Evolutionary conservation across 2,329 filamentous ascomycete genomes (phyloP).

Genomic region (Didymella sp.): DNA sequence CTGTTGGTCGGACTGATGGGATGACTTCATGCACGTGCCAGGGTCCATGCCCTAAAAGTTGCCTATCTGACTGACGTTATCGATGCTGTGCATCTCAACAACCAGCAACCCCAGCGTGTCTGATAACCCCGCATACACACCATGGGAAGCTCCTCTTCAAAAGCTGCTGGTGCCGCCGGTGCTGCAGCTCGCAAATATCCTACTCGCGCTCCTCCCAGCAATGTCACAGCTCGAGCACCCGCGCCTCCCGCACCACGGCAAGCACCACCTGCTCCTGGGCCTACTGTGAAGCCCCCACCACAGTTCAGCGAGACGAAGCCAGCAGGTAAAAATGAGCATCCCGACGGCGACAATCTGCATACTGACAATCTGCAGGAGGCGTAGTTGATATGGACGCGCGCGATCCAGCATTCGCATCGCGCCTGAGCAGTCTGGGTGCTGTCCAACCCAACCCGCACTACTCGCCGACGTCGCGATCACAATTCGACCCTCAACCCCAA

Average conservation of each 20-base stretch:
- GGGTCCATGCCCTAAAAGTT: conserved; percentile 9
- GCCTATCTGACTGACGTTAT: conserved; percentile 37
- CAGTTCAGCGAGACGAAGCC: conserved; percentile 50
- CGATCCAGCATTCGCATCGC: conserved; percentile 75
- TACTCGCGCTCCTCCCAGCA: conserved; percentile 52
- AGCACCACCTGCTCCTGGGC: conserved; percentile 42
- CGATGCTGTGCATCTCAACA: conserved; percentile 35
- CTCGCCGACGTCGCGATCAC: conserved; percentile 62
- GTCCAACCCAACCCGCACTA: conserved; percentile 65
- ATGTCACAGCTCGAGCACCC: conserved; percentile 39
- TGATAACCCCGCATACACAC: conserved; percentile 17
- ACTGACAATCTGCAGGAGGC: conserved; percentile 28
- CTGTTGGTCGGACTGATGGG: neutral
- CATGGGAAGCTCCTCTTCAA: conserved; percentile 68
- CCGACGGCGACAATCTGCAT: too few species aligned
- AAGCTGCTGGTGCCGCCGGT: conserved; percentile 59
- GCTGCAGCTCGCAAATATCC: conserved; percentile 64
- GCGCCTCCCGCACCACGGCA: conserved; percentile 41
- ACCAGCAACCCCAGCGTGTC: conserved; percentile 18
- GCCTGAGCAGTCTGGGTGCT: conserved; percentile 71
- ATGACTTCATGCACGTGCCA: conserved; percentile 14
- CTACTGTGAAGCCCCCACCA: conserved; percentile 51
- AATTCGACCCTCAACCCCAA: conserved; percentile 44
- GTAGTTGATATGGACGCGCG: conserved; percentile 67
- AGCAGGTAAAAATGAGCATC: conserved; percentile 42